phyloP scores from a whole-genome alignment of 371 early-diverging fungal genomes.

The Phascolomyces articulosus region DNA sequence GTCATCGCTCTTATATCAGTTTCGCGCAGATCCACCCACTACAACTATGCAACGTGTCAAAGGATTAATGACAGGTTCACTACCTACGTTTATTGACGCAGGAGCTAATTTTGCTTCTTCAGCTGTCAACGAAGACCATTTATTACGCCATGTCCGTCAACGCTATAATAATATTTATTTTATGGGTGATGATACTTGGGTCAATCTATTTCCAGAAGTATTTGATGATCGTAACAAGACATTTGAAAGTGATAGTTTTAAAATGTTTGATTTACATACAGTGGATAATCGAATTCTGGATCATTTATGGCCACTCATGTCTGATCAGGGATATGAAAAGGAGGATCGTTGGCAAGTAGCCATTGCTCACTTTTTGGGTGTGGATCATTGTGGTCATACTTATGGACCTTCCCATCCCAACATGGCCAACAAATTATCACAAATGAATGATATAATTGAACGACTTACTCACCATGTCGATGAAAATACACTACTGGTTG shows the following conservation, averaged over 20 bases:
- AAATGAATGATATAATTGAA: constrained; percentile 84
- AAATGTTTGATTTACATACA: constrained; percentile 93
- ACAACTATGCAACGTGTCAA: constrained; percentile 96
- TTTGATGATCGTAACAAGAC: constrained; percentile 59
- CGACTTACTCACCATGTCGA: constrained; percentile 71
- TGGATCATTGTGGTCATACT: constrained; percentile 96
- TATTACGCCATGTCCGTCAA: constrained; percentile 52
- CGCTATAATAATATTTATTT: constrained; percentile 60
- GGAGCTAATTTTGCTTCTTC: constrained; percentile 92
- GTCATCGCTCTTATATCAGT: constrained; percentile 77
- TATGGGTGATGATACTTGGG: constrained; percentile 97
- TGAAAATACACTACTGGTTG: constrained; percentile 85
- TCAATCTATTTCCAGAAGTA: constrained; percentile 74
- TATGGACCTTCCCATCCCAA: constrained; percentile 88
- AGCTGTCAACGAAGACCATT: constrained; percentile 85
- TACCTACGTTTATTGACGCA: constrained; percentile 95
- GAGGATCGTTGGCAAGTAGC: constrained; percentile 58
- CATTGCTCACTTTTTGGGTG: constrained; percentile 93
- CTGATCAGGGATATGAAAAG: constrained; percentile 9
- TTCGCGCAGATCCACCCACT: constrained; percentile 95
- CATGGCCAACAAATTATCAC: constrained; percentile 81
- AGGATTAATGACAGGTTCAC: constrained; percentile 86
- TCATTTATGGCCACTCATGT: constrained; percentile 61
- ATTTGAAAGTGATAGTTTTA: constrained; percentile 84
- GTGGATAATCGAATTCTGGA: constrained; percentile 86